Conservation (phyloP, 2,329 filamentous ascomycete species). For the Metarhizium humberi region DNA sequence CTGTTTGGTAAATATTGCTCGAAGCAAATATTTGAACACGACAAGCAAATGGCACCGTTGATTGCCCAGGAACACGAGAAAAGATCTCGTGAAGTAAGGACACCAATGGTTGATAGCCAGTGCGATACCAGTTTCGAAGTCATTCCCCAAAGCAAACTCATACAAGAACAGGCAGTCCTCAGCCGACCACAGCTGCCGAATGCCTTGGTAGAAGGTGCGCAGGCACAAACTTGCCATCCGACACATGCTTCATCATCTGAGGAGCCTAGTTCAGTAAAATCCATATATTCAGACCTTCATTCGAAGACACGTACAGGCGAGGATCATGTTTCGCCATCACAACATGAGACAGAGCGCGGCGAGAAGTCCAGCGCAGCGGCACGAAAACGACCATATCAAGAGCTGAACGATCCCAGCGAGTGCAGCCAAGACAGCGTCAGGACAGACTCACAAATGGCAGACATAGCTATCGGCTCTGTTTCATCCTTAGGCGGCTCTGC, state of each 20-base stretch:
- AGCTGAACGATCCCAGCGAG: neutral
- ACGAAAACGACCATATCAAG: neutral
- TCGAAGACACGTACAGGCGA: neutral
- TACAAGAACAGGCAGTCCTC: neutral
- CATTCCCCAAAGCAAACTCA: neutral
- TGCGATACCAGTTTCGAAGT: neutral
- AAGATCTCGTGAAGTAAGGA: neutral
- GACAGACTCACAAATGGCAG: neutral
- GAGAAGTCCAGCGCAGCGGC: neutral
- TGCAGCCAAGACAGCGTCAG: neutral
- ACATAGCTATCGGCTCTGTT: neutral
- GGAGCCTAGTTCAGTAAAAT: neutral
- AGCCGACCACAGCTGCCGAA: neutral
- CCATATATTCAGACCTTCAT: neutral
- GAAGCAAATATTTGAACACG: constrained; percentile 51
- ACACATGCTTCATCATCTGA: neutral
- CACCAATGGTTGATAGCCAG: neutral
- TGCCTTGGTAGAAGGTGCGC: neutral
- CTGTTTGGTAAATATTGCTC: constrained; percentile 67
- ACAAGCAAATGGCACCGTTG: constrained; percentile 43
- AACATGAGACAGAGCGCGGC: neutral
- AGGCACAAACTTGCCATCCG: neutral
- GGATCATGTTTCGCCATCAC: neutral
- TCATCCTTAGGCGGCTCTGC: constrained; percentile 11
- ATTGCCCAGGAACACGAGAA: neutral